Conservation (phyloP, 1,284 basidiomycete species). For the Macrocybe sp. region DNA sequence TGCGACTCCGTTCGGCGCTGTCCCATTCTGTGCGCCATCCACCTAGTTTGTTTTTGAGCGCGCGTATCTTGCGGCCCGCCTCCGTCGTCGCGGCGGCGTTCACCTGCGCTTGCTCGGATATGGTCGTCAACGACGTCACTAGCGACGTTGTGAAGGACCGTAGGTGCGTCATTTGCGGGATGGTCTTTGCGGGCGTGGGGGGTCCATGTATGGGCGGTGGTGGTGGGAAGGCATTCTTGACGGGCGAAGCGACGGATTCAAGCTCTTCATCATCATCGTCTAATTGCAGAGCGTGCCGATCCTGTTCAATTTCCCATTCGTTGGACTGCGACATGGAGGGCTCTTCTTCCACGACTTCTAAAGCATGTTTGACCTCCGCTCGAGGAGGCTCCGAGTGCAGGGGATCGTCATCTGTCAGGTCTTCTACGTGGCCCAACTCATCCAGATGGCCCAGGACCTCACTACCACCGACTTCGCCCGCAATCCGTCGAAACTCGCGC, state of each 20-base stretch:
- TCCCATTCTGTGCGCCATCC: constrained; percentile 77
- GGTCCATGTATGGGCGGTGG: constrained; percentile 41
- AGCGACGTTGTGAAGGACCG: constrained; percentile 69
- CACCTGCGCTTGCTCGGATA: constrained; percentile 84
- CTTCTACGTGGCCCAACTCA: constrained; percentile 46
- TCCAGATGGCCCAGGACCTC: constrained; percentile 70
- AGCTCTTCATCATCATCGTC: constrained; percentile 45
- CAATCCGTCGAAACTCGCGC: constrained; percentile 72
- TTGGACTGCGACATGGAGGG: constrained; percentile 24
- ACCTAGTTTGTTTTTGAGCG: constrained; percentile 74
- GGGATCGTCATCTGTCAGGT: constrained; percentile 35
- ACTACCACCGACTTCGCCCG: constrained; percentile 67
- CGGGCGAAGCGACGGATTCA: constrained; percentile 34
- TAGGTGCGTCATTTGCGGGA: constrained; percentile 62
- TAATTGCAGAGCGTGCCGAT: constrained; percentile 33
- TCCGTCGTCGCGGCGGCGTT: constrained; percentile 78
- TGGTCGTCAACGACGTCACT: constrained; percentile 64
- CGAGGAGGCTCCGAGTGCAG: constrained; percentile 6
- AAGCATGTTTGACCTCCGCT: constrained; percentile 17
- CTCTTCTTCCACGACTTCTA: constrained; percentile 48
- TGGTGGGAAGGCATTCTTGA: constrained; percentile 46
- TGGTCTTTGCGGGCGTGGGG: constrained; percentile 48
- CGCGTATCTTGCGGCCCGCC: constrained; percentile 75
- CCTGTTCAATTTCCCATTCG: constrained; percentile 63
- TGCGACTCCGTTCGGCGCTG: constrained; percentile 70